These are phyloP conservation scores for Macrocybe sp. DNA, from an alignment of 1,284 basidiomycete species.

Conservation along the genomic window DNA sequence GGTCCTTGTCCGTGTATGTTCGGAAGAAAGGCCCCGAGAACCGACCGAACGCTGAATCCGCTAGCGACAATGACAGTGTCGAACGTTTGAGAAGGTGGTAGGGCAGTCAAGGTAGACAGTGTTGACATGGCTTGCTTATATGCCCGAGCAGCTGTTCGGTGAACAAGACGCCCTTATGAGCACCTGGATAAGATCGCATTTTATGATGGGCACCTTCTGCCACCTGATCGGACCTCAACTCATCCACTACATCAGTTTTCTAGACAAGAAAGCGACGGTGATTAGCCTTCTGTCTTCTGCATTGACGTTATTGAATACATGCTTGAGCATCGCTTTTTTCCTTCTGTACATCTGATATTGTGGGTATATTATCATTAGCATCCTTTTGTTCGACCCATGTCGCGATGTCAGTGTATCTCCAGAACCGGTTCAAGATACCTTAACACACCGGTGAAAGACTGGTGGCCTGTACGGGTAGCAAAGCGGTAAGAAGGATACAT, in stretches of 20 bases:
- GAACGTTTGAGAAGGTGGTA: conserved; percentile 48
- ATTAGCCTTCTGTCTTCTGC: background rate
- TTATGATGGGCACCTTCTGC: conserved; percentile 39
- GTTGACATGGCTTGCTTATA: conserved; percentile 68
- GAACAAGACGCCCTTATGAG: background rate
- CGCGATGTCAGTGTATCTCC: too few relatives aligned
- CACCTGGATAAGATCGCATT: too few relatives aligned
- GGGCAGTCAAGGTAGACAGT: conserved; percentile 53
- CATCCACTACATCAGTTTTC: conserved; percentile 15
- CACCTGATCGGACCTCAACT: conserved; percentile 33
- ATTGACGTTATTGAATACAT: too few relatives aligned
- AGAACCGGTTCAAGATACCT: too few relatives aligned
- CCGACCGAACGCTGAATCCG: conserved; percentile 39
- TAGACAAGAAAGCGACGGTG: background rate
- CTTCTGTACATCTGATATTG: too few relatives aligned
- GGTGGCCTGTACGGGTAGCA: too few relatives aligned
- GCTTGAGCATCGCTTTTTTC: too few relatives aligned
- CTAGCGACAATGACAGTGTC: conserved; percentile 42
- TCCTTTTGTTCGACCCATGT: too few relatives aligned
- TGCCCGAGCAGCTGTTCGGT: conserved; percentile 52
- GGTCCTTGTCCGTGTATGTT: conserved; percentile 70
- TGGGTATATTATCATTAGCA: too few relatives aligned
- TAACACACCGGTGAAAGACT: too few relatives aligned
- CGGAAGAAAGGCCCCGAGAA: conserved; percentile 60
- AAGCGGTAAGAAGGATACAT: too few relatives aligned